Base-by-base conservation (phyloP, 177 flowering plant species). In the Vitis hybrid region DNA sequence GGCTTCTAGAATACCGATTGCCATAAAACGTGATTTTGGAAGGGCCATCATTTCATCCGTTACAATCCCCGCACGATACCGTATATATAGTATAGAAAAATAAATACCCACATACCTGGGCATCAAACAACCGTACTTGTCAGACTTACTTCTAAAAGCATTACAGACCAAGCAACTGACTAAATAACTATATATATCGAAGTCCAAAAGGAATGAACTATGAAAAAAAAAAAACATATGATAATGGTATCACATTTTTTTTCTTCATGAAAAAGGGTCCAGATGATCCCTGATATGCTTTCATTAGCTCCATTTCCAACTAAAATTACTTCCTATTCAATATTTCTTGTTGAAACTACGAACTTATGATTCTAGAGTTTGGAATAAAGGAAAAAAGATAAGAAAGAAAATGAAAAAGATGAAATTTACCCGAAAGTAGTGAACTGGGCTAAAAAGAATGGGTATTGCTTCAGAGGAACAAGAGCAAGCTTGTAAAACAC, bases 401-500 rank as follows among this genome's bases (percentile, higher is more conserved):
- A 26, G 45, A 39, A 39, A 12, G 52, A 34, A 14, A 2, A 15
- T 15, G 11, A 54, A 58, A 11, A 48, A 3, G 11, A 2, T 11
- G 62, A 26, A 49, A 39, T 45, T 70, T 83, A 91, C 97, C 97
- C 97, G 64, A 91, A 91, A 23, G 98, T 90, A 32, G 84, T 87
- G 78, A 91, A 71, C 74, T 91, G 98, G 54, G 98, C 98, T 57
- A 91, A 70, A 69, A 93, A 93, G 79, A 93, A 91, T 10, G 98
- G 98, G 69, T 84, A 88, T 26, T 90, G 70, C 75, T 90, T 87
- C 94, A 93, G 87, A 11, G 98, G 98, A 70, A 93, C 97, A 66
- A 93, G 94, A 18, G 98, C 98, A 19, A 93, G 95, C 77, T 91
- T 93, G 82, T 90, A 91, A 18, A 93, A 86, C 52, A 93, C 95